Evolutionary conservation across 257 asterid species (phyloP).

Genomic region (Nemophila menziesii): DNA sequence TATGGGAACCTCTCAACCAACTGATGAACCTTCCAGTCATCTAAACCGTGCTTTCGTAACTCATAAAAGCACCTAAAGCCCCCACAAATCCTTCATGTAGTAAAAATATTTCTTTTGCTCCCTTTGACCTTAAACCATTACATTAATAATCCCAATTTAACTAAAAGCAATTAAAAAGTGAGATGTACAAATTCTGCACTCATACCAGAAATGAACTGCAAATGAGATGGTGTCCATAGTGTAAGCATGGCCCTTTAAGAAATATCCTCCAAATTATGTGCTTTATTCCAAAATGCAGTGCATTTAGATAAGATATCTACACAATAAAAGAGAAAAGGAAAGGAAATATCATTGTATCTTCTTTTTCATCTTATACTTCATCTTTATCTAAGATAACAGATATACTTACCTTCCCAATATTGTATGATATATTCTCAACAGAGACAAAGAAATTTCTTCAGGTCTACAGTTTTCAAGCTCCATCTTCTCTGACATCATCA

Average conservation of each 20-base stretch:
- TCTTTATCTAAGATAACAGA: neutral
- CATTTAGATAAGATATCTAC: conserved; percentile 82
- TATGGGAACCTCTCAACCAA: conserved; percentile 18
- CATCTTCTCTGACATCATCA: conserved; percentile 50
- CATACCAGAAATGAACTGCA: conserved; percentile 85
- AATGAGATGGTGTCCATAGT: conserved; percentile 95
- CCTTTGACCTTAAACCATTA: conserved; percentile 56
- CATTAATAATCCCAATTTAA: neutral
- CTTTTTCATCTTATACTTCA: neutral
- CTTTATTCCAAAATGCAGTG: conserved; percentile 69
- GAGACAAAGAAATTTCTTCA: conserved; percentile 81
- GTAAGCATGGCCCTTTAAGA: conserved; percentile 74
- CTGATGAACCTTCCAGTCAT: conserved; percentile 21
- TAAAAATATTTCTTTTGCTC: conserved; percentile 80
- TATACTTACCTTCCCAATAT: conserved; percentile 66
- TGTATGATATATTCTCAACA: conserved; percentile 82
- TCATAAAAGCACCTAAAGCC: conserved; percentile 70
- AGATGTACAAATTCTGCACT: neutral
- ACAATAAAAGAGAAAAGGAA: conserved; percentile 2
- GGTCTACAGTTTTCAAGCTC: conserved; percentile 62
- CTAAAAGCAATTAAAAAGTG: neutral
- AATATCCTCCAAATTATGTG: conserved; percentile 85
- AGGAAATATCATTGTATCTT: neutral
- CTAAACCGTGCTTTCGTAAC: conserved; percentile 29
- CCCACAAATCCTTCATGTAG: conserved; percentile 83